Percentiles rank a stretch among this genome's conserved stretches.
phyloP scores from a whole-genome alignment of 352 stramenopile species.

The Globisporangium abappressorium region DNA sequence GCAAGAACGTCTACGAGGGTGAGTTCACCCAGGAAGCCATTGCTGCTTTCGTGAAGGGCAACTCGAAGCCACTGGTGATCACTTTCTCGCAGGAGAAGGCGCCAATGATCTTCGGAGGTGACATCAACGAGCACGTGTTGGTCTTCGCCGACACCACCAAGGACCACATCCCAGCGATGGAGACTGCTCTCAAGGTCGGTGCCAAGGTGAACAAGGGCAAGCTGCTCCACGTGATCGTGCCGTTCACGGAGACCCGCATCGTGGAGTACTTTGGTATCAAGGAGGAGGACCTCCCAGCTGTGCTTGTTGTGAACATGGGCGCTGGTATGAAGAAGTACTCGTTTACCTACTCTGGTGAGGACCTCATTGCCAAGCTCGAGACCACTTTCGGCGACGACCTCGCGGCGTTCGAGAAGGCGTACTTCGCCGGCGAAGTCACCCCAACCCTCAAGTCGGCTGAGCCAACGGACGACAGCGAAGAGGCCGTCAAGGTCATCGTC shows the following conservation, averaged over 20 bases:
- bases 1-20: constrained; percentile 74
- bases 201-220: constrained; percentile 86
- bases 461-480: constrained; percentile 80
- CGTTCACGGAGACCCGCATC: constrained; percentile 85
- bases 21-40: constrained; percentile 67
- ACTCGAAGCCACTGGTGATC: constrained; percentile 88
- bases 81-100: constrained; percentile 89
- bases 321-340: constrained; percentile 93
- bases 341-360: constrained; percentile 69
- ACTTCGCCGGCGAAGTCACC: constrained; percentile 84
- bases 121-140: constrained; percentile 86
- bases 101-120: constrained; percentile 88
- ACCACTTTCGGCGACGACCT: constrained; percentile 49
- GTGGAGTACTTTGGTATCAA: constrained; percentile 93
- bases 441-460: constrained; percentile 93
- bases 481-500: constrained; percentile 91
- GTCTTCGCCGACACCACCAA: constrained; percentile 77
- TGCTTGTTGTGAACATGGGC: constrained; percentile 91
- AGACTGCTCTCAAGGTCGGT: constrained; percentile 55
- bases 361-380: constrained; percentile 72
- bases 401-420: constrained; percentile 71
- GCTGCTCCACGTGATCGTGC: constrained; percentile 88
- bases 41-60: constrained; percentile 64
- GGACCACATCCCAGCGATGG: constrained; percentile 59
- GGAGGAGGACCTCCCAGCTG: constrained; percentile 78